Evolutionary conservation across 2,329 filamentous ascomycete genomes (phyloP), one percentile per base, ranked within the genome.

Genomic region (Cercospora sp.): DNA sequence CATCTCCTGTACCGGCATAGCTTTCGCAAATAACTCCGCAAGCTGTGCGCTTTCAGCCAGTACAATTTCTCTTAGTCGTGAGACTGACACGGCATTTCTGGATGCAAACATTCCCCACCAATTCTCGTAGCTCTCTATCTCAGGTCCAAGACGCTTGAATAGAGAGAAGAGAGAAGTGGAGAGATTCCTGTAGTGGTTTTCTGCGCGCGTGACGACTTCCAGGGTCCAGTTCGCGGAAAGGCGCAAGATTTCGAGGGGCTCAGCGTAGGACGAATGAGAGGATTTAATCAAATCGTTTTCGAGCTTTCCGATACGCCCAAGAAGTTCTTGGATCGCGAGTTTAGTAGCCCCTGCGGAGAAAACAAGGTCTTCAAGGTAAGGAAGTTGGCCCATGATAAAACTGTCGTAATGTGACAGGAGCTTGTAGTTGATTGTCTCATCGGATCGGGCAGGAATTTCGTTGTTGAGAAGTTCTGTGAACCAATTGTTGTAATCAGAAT

Each of bases 101-200:
- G 62, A 48, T 8, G 40, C 20, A 2, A 36, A 59, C 16, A 12
- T 2, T 20, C 30, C 28, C 51, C 57, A 61, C 64, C 58, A 62
- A 20, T 16, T 20, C 10, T 64, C 48, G 30, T 62, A 57, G 5
- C 61, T 51, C 13, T 28, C 58, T 30, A 68, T 42, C 8, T 69
- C 69, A 7, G 31, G 18, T 13, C 48, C 42, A 23, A 68, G 36
- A 3, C 60, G 57, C 12, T 3, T 13, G 1, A 12, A 48, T 10
- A 48, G 60, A 6, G 57, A 28, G 5, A 36, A 16, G 6, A 68
- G 18, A 51, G 64, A 20, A 1, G 26, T 30, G 42, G 45, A 67
- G 20, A 71, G 48, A 8, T 28, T 63, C 12, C 65, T 66, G 48
- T 71, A 71, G 18, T 57, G 42, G 1, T 28, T 2, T 5, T 68